Conservation (phyloP, 108 stramenopile species). For the Fragilaria radians region DNA sequence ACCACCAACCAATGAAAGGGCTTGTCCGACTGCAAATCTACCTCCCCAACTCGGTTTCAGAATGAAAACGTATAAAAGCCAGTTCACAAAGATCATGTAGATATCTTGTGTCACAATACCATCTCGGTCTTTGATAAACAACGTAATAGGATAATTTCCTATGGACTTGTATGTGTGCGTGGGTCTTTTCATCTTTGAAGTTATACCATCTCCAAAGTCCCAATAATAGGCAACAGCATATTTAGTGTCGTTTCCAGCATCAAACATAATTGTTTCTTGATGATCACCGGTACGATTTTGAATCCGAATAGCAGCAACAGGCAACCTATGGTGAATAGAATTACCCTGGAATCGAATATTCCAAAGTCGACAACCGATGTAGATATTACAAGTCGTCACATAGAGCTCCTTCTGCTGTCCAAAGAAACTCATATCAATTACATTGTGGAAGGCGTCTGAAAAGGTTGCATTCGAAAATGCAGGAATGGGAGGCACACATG, state of each 20-base stretch:
- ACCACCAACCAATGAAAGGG: slow-evolving; percentile 9
- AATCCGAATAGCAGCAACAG: slow-evolving; percentile 2
- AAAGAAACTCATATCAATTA: background rate
- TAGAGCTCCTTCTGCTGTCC: slow-evolving; percentile 7
- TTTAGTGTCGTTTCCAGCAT: slow-evolving; percentile 9
- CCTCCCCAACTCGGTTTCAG: slow-evolving; percentile 8
- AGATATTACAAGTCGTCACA: slow-evolving; percentile 2
- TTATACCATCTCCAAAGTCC: slow-evolving; percentile 21
- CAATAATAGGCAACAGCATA: slow-evolving; percentile 11
- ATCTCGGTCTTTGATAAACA: slow-evolving; percentile 9
- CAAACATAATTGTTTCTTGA: slow-evolving; percentile 9
- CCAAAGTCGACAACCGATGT: background rate
- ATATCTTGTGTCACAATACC: slow-evolving; percentile 2
- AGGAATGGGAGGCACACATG: background rate
- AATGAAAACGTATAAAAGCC: slow-evolving; percentile 8
- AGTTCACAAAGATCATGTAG: background rate
- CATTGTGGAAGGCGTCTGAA: background rate
- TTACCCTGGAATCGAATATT: slow-evolving; percentile 13
- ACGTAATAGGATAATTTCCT: slow-evolving; percentile 6
- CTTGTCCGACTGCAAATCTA: slow-evolving; percentile 18
- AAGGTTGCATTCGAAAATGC: background rate
- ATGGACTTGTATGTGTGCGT: background rate
- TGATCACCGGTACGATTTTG: background rate
- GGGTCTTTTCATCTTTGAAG: background rate
- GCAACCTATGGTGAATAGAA: background rate